Evolutionary conservation across 768 basidiomycete genomes (phyloP).

Genomic region (Megacollybia marginata): DNA sequence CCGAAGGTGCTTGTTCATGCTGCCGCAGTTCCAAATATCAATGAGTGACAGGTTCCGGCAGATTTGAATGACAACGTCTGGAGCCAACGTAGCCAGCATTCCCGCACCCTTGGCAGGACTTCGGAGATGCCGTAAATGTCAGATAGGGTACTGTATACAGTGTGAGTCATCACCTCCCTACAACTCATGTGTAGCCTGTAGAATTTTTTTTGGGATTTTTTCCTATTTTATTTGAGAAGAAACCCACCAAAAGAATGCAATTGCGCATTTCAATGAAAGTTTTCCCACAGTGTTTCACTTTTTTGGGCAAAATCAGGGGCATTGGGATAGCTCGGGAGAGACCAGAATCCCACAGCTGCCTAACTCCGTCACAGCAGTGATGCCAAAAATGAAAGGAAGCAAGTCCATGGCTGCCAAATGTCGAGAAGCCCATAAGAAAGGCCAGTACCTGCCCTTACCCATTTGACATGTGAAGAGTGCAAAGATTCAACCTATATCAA

Average conservation of each 20-base stretch:
- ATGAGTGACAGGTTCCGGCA: too few relatives aligned
- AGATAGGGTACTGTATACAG: too few relatives aligned
- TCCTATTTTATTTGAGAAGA: background rate
- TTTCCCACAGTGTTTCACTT: background rate
- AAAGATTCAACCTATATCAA: too few relatives aligned
- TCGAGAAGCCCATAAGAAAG: background rate
- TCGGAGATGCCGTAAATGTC: too few relatives aligned
- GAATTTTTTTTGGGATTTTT: background rate
- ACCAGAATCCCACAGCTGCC: background rate
- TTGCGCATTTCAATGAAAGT: background rate
- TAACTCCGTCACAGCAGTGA: background rate
- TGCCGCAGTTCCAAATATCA: too few relatives aligned
- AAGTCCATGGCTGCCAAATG: background rate
- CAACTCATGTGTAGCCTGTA: background rate
- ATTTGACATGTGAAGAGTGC: too few relatives aligned
- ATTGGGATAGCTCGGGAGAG: background rate
- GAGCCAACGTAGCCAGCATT: too few relatives aligned
- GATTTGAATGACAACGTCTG: too few relatives aligned
- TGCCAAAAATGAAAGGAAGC: background rate
- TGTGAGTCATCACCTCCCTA: background rate
- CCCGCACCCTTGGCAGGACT: too few relatives aligned
- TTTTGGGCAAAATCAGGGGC: background rate
- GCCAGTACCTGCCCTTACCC: too few relatives aligned
- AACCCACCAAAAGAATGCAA: background rate
- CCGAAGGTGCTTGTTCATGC: too few relatives aligned